phyloP scores from a whole-genome alignment of 2,329 filamentous ascomycete genomes.

The Tolypocladium endophyticum region DNA sequence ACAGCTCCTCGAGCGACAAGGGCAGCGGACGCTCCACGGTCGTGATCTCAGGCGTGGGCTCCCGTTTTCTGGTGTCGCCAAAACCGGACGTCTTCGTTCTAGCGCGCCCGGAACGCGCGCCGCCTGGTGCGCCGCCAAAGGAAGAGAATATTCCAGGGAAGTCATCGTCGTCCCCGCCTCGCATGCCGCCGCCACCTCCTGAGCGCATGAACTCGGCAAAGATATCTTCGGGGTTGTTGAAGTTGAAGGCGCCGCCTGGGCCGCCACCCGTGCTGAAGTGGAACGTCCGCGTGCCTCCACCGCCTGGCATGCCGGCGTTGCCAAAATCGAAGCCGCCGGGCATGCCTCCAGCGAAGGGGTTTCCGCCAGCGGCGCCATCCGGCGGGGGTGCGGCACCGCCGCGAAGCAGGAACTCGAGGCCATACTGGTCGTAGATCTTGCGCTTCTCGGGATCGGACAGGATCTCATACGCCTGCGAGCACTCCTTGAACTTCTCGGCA shows the following conservation, averaged over 20 bases:
- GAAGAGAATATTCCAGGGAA: conserved; percentile 46
- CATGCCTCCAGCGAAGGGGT: conserved; percentile 51
- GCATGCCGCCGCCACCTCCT: conserved; percentile 24
- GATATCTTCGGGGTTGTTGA: conserved; percentile 73
- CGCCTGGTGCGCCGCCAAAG: conserved; percentile 28
- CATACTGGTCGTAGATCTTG: conserved; percentile 89
- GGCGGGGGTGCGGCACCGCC: conserved; percentile 63
- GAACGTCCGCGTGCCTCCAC: conserved; percentile 45
- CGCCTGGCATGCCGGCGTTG: conserved; percentile 29
- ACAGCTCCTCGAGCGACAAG: conserved; percentile 80
- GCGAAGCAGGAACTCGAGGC: conserved; percentile 81
- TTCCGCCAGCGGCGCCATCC: conserved; percentile 40
- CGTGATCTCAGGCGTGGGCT: conserved; percentile 68
- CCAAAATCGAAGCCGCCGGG: conserved; percentile 47
- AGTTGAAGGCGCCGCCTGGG: conserved; percentile 59
- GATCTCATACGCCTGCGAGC: conserved; percentile 95
- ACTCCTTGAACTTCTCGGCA: conserved; percentile 94
- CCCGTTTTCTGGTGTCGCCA: conserved; percentile 18
- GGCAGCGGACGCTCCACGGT: conserved; percentile 79
- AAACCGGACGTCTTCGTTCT: conserved; percentile 31
- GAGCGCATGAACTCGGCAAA: conserved; percentile 72
- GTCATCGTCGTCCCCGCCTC: conserved; percentile 22
- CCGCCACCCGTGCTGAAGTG: conserved; percentile 51
- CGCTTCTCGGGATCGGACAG: conserved; percentile 95
- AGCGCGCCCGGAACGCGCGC: conserved; percentile 23